These are phyloP conservation scores for Penicillium sp. DNA, from an alignment of 2,329 filamentous ascomycete genomes.

Conservation along the genomic window DNA sequence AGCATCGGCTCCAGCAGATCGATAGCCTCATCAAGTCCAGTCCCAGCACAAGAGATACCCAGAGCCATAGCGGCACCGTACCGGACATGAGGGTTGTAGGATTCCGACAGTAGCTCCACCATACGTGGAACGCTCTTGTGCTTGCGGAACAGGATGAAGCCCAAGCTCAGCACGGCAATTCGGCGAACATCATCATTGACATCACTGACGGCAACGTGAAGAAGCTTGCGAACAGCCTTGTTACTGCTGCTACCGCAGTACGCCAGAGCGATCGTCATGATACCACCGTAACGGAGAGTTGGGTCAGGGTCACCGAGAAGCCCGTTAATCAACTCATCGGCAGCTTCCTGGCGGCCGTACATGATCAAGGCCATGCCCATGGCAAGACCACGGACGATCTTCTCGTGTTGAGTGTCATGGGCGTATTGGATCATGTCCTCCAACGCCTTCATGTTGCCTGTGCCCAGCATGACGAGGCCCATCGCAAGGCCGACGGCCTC, in stretches of 20 bases:
- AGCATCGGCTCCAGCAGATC: slow-evolving; percentile 98
- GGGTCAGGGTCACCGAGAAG: slow-evolving; percentile 91
- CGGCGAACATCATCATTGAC: slow-evolving; percentile 96
- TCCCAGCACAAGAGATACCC: slow-evolving; percentile 95
- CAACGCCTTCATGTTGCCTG: slow-evolving; percentile 87
- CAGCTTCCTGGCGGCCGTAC: slow-evolving; percentile 91
- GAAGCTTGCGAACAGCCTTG: slow-evolving; percentile 91
- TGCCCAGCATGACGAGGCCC: slow-evolving; percentile 97
- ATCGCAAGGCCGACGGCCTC: slow-evolving; percentile 94
- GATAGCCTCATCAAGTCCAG: slow-evolving; percentile 90
- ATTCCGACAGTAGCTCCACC: slow-evolving; percentile 96
- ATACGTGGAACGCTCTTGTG: slow-evolving; percentile 94
- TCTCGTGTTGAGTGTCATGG: slow-evolving; percentile 97
- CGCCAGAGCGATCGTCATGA: slow-evolving; percentile 95
- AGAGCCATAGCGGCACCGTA: slow-evolving; percentile 98
- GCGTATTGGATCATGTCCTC: slow-evolving; percentile 98
- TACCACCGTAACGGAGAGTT: slow-evolving; percentile 89
- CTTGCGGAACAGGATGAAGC: slow-evolving; percentile 98
- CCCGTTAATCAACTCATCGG: slow-evolving; percentile 89
- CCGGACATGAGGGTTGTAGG: slow-evolving; percentile 96
- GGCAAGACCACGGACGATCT: slow-evolving; percentile 92
- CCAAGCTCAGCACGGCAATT: slow-evolving; percentile 94
- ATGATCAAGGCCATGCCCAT: slow-evolving; percentile 98
- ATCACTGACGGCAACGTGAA: slow-evolving; percentile 95
- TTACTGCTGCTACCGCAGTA: slow-evolving; percentile 98